A percentile compares a stretch with the other conserved stretches of the same genome.
Evolutionary conservation across 805 yeast genomes (phyloP).

Genomic region (Saccharomycopsis sp.): DNA sequence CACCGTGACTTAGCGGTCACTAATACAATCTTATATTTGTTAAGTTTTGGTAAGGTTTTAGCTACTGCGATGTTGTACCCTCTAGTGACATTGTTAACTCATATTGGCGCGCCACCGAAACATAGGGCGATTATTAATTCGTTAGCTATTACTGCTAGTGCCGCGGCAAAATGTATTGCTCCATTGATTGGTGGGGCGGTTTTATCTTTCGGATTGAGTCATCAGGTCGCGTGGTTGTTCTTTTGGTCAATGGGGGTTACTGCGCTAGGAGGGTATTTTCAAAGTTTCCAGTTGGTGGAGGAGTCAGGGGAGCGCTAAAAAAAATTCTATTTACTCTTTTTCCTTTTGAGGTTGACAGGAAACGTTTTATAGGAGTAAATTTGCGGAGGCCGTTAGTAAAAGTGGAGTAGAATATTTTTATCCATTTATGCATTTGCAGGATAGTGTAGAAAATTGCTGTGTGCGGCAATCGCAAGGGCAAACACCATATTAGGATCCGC

Average conservation of each 20-base stretch:
- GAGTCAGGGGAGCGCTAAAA: slow-evolving; percentile 24
- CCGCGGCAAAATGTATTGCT: slow-evolving; percentile 50
- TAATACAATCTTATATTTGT: slow-evolving; percentile 25
- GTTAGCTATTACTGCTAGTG: slow-evolving; percentile 43
- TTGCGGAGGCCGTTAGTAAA: too few species aligned
- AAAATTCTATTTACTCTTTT: too few species aligned
- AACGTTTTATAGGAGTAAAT: too few species aligned
- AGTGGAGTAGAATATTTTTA: too few species aligned
- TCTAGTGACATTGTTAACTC: slow-evolving; percentile 45
- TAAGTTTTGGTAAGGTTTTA: slow-evolving; percentile 32
- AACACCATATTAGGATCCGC: too few species aligned
- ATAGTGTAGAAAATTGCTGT: too few species aligned
- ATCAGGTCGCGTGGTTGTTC: slow-evolving; percentile 30
- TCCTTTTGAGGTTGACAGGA: too few species aligned
- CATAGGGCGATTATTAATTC: slow-evolving; percentile 57
- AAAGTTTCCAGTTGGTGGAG: slow-evolving; percentile 23
- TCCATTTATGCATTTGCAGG: too few species aligned
- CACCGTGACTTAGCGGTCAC: neutral
- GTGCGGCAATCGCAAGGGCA: too few species aligned
- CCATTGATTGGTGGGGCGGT: slow-evolving; percentile 50
- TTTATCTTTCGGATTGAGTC: slow-evolving; percentile 32
- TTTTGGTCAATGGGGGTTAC: slow-evolving; percentile 23
- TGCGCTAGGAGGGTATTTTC: slow-evolving; percentile 16
- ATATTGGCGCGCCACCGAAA: slow-evolving; percentile 45
- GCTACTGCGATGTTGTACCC: slow-evolving; percentile 46